phyloP scores from a whole-genome alignment of 352 stramenopile species.

The Thraustotheca clavata region DNA sequence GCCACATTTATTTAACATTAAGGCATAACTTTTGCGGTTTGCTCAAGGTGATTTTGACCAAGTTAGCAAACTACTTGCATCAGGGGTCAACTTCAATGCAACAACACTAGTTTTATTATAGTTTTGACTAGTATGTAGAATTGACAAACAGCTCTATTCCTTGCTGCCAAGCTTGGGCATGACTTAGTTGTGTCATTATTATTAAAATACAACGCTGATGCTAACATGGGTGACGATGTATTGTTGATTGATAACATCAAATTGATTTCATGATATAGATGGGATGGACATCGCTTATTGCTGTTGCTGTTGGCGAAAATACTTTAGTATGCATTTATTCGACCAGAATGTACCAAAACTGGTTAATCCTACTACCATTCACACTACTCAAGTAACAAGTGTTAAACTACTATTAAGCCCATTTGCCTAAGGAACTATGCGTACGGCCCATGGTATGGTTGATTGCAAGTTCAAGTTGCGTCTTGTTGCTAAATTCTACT shows the following conservation, averaged over 20 bases:
- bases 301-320: background rate
- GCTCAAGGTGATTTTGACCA: background rate
- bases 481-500: slow-evolving; percentile 36
- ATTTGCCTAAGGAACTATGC: slow-evolving; percentile 34
- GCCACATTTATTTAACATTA: too few relatives aligned
- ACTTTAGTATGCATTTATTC: slow-evolving; percentile 27
- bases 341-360: slow-evolving; percentile 28
- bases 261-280: background rate
- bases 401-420: slow-evolving; percentile 27
- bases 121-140: background rate
- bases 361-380: slow-evolving; percentile 26
- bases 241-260: background rate
- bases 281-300: background rate
- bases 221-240: background rate
- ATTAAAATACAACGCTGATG: background rate
- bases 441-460: slow-evolving; percentile 30
- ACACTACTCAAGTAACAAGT: slow-evolving; percentile 30
- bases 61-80: background rate
- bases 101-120: background rate
- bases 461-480: slow-evolving; percentile 28
- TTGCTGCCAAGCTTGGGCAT: background rate
- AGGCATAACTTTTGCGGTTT: background rate
- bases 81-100: background rate
- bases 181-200: background rate
- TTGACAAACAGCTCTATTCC: background rate